phyloP scores from a whole-genome alignment of 352 stramenopile genomes.

The Pelagophyceae sp. region DNA sequence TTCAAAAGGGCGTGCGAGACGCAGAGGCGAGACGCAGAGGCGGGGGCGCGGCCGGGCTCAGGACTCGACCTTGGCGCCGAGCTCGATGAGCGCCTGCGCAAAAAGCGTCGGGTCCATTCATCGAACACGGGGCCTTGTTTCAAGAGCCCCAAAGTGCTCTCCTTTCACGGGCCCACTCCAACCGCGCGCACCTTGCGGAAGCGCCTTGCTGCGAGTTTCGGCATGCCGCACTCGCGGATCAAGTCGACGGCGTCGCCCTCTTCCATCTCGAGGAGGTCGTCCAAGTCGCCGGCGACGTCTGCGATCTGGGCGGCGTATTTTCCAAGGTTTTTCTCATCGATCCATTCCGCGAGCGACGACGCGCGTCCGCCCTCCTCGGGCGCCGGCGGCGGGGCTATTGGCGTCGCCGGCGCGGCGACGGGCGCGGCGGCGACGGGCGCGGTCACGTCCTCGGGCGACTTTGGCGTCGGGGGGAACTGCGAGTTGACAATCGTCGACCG shows the following conservation, averaged over 20 bases:
- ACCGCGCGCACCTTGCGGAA: conserved; percentile 3
- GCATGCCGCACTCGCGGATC: conserved; percentile 1
- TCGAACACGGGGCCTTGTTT: too few species aligned
- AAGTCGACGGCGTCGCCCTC: conserved; percentile 15
- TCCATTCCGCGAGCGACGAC: conserved; percentile 1
- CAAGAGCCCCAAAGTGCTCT: too few species aligned
- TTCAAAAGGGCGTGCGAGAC: too few species aligned
- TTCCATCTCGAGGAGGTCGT: conserved; percentile 5
- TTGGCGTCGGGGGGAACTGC: background rate
- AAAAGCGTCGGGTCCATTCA: too few species aligned
- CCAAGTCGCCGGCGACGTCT: background rate
- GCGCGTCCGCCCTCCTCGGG: too few species aligned
- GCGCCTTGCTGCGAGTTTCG: conserved; percentile 10
- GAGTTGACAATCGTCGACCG: background rate
- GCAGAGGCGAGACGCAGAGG: too few species aligned
- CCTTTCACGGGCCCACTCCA: too few species aligned
- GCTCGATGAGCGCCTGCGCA: conserved; percentile 11
- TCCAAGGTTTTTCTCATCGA: conserved; percentile 4
- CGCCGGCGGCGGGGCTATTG: background rate
- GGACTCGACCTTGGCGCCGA: background rate
- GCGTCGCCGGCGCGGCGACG: background rate
- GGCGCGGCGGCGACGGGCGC: background rate
- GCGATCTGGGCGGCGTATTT: conserved; percentile 13
- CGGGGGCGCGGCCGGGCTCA: too few species aligned
- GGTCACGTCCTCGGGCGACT: background rate